A percentile compares a stretch with the other conserved stretches of the same genome.
Conservation (phyloP, 2,329 filamentous ascomycete species). For the Apiospora hydei region DNA sequence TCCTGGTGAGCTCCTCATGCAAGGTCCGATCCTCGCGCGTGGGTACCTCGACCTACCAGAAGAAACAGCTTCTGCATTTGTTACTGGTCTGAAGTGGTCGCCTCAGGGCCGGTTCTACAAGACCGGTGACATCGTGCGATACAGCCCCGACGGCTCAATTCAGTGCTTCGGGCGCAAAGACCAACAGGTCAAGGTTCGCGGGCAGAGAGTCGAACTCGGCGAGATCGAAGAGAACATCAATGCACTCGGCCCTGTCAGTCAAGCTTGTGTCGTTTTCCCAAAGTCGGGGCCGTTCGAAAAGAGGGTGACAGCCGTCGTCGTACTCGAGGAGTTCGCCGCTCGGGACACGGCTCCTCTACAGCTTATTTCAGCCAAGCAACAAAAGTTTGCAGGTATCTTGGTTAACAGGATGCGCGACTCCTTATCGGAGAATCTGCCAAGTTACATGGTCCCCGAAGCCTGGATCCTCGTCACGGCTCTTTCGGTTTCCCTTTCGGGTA, state of each 20-base stretch:
- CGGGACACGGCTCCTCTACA: neutral
- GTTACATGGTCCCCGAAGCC: slow-evolving; percentile 16
- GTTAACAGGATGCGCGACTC: slow-evolving; percentile 22
- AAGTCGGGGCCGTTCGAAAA: slow-evolving; percentile 24
- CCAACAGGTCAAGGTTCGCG: slow-evolving; percentile 56
- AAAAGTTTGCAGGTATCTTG: neutral
- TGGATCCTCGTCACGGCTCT: slow-evolving; percentile 7
- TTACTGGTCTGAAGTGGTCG: slow-evolving; percentile 31
- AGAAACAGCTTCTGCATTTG: slow-evolving; percentile 33
- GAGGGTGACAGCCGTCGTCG: slow-evolving; percentile 23
- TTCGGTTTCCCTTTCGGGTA: neutral
- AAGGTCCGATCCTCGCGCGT: slow-evolving; percentile 28
- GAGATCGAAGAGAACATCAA: slow-evolving; percentile 48
- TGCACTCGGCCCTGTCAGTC: neutral
- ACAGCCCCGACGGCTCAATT: slow-evolving; percentile 36
- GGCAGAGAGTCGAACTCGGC: slow-evolving; percentile 53
- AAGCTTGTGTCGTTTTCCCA: slow-evolving; percentile 25
- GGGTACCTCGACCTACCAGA: slow-evolving; percentile 43
- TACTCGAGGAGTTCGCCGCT: slow-evolving; percentile 22
- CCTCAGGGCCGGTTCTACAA: slow-evolving; percentile 29
- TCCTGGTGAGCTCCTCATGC: slow-evolving; percentile 29
- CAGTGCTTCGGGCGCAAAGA: slow-evolving; percentile 49
- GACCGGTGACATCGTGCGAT: slow-evolving; percentile 36
- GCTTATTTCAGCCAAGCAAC: slow-evolving; percentile 16
- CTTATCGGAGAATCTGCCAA: slow-evolving; percentile 18